phyloP scores from a whole-genome alignment of 148 eudicot species.

The Rhododendron simsii region DNA sequence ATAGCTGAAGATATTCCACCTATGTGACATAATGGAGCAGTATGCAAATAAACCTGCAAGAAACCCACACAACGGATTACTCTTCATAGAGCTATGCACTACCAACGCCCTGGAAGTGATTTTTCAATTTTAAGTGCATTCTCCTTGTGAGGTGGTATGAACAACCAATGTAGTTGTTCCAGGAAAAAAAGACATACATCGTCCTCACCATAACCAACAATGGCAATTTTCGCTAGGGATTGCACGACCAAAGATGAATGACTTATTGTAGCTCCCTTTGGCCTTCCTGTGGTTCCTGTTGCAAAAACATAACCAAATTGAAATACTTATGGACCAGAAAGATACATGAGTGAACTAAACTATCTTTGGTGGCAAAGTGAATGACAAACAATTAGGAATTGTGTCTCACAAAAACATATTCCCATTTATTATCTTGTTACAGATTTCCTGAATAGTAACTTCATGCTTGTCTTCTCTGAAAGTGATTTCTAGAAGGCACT shows the following conservation, averaged over 20 bases:
- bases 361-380: not conserved
- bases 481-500: not conserved
- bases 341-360: not conserved
- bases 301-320: not conserved
- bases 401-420: not conserved
- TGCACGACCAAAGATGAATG: conserved; percentile 76
- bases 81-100: not conserved
- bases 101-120: not conserved
- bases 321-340: not conserved
- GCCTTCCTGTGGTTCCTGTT: conserved; percentile 86
- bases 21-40: conserved; percentile 90
- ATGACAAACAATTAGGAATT: not conserved
- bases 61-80: not conserved
- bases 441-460: not conserved
- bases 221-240: conserved; percentile 79
- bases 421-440: not conserved
- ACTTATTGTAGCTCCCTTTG: conserved; percentile 79
- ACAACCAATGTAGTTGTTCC: not conserved
- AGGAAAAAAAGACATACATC: conserved; percentile 43
- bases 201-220: conserved; percentile 65
- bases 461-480: not conserved
- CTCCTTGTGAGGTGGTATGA: not conserved
- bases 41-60: conserved; percentile 78
- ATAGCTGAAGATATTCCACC: conserved; percentile 95
- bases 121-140: not conserved